These are phyloP conservation scores for Trametes cinnabarina DNA, from an alignment of 768 basidiomycete genomes.

Conservation along the genomic window DNA sequence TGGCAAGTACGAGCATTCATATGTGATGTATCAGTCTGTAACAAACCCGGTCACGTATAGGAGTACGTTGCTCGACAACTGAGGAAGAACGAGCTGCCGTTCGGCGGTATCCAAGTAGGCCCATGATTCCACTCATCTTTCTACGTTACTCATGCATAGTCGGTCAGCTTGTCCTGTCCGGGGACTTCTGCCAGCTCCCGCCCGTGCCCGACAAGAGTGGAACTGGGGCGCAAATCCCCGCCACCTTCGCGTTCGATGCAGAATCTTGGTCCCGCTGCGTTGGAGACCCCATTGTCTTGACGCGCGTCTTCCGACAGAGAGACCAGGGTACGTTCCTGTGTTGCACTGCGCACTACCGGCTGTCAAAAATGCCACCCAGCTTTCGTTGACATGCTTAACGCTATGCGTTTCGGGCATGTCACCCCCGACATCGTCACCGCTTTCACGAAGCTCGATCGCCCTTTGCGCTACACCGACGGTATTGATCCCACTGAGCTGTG, in stretches of 20 bases:
- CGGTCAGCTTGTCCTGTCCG: slow-evolving; percentile 72
- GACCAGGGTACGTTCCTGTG: slow-evolving; percentile 53
- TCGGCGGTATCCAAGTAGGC: slow-evolving; percentile 82
- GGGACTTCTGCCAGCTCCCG: slow-evolving; percentile 90
- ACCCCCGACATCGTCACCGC: slow-evolving; percentile 39
- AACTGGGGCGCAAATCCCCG: slow-evolving; percentile 43
- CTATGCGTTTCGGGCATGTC: slow-evolving; percentile 76
- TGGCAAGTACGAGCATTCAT: slow-evolving; percentile 41
- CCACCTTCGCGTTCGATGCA: slow-evolving; percentile 81
- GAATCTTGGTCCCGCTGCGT: slow-evolving; percentile 69
- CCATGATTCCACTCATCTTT: background rate
- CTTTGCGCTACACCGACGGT: slow-evolving; percentile 62
- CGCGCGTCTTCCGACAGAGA: slow-evolving; percentile 84
- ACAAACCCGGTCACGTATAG: slow-evolving; percentile 30
- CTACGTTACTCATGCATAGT: slow-evolving; percentile 1
- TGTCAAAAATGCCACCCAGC: background rate
- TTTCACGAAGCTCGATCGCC: slow-evolving; percentile 58
- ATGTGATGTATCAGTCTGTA: background rate
- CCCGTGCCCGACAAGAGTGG: slow-evolving; percentile 58
- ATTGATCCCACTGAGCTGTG: slow-evolving; percentile 84
- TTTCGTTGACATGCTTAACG: slow-evolving; percentile 85
- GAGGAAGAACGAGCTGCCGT: slow-evolving; percentile 54
- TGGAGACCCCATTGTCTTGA: slow-evolving; percentile 51
- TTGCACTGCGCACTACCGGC: background rate
- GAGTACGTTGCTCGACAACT: slow-evolving; percentile 61